phyloP scores from a whole-genome alignment of 495 filamentous ascomycete genomes.

The Physcia stellaris region DNA sequence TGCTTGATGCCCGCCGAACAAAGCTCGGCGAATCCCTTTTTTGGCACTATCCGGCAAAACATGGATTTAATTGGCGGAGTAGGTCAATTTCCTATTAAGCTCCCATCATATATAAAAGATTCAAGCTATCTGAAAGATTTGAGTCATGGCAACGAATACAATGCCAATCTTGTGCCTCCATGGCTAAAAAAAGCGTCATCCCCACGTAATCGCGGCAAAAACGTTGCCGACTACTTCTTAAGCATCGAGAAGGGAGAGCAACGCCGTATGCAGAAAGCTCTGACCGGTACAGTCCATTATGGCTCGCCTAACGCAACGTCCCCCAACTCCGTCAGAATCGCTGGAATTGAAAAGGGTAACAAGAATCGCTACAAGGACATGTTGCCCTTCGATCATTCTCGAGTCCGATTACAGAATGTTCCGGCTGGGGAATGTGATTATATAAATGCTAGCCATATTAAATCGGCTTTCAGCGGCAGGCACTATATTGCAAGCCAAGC shows the following conservation, averaged over 20 bases:
- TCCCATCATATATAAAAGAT: too few relatives aligned
- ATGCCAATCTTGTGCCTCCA: conserved; percentile 42
- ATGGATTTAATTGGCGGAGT: conserved; percentile 92
- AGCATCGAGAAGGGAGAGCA: conserved; percentile 74
- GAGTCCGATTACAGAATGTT: conserved; percentile 64
- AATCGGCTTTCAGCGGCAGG: conserved; percentile 64
- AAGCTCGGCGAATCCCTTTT: conserved; percentile 72
- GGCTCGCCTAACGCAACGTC: conserved; percentile 24
- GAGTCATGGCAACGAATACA: conserved; percentile 22
- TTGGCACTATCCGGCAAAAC: conserved; percentile 90
- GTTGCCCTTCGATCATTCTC: conserved; percentile 86
- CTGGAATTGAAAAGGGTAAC: conserved; percentile 82
- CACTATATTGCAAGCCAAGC: conserved; percentile 93
- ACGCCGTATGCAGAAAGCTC: conserved; percentile 79
- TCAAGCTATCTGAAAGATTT: too few relatives aligned
- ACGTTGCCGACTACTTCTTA: conserved; percentile 71
- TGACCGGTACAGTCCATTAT: conserved; percentile 48
- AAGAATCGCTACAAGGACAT: conserved; percentile 99
- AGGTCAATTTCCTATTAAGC: conserved; percentile 67
- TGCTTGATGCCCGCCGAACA: conserved; percentile 64
- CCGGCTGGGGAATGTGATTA: conserved; percentile 75
- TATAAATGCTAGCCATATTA: conserved; percentile 83
- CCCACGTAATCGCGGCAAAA: conserved; percentile 56
- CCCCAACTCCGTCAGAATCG: conserved; percentile 41
- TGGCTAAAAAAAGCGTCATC: conserved; percentile 66